phyloP scores from a whole-genome alignment of 441 rosid species.

The Gossypium aridum region DNA sequence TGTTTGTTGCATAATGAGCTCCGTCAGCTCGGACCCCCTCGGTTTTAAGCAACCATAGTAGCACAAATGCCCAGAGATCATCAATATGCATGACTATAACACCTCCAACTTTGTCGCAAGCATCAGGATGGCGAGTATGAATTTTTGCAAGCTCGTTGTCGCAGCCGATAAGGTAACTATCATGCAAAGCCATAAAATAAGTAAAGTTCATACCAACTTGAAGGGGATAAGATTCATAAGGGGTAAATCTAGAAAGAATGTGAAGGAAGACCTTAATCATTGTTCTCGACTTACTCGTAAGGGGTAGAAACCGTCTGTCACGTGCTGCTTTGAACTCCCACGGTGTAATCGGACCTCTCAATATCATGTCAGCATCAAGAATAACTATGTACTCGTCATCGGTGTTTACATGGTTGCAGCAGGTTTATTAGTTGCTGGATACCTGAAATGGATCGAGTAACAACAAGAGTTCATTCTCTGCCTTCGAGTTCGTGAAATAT shows the following conservation, averaged over 20 bases:
- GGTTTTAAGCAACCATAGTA: conserved; percentile 90
- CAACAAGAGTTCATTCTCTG: neutral
- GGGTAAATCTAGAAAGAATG: neutral
- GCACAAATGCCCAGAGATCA: conserved; percentile 76
- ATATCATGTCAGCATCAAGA: conserved; percentile 97
- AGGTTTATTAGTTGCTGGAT: conserved; percentile 98
- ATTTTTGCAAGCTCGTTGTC: conserved; percentile 89
- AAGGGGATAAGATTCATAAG: neutral
- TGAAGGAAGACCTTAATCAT: neutral
- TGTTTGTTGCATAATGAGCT: conserved; percentile 80
- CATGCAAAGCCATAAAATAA: conserved; percentile 12
- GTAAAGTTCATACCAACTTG: neutral
- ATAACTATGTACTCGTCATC: conserved; percentile 91
- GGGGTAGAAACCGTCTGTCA: conserved; percentile 96
- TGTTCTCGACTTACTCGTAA: conserved; percentile 57
- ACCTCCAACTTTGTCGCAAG: conserved; percentile 98
- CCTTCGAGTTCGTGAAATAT: neutral
- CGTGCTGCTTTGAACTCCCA: conserved; percentile 91
- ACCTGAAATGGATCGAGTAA: conserved; percentile 46
- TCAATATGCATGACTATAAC: conserved; percentile 96
- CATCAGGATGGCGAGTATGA: conserved; percentile 86
- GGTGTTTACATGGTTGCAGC: conserved; percentile 82
- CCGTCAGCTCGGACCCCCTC: conserved; percentile 95
- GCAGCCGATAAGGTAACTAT: conserved; percentile 91
- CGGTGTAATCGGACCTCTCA: conserved; percentile 95